Conservation (phyloP, 306 rosid genomes). For the Gleditsia sinensis region DNA sequence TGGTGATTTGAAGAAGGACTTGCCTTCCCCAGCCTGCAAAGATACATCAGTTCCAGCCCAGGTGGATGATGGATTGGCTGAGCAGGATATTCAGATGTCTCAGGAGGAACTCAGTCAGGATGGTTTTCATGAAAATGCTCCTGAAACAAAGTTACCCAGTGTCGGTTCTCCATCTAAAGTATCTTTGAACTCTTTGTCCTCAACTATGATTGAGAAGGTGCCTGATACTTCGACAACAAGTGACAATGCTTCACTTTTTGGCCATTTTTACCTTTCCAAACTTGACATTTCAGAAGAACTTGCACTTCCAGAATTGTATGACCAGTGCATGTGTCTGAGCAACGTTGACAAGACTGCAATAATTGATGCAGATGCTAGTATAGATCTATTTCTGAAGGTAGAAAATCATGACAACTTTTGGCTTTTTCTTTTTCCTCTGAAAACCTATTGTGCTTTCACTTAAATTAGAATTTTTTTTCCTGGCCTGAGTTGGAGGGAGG, state of each 20-base stretch:
- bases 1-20: constrained; percentile 69
- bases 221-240: constrained; percentile 43
- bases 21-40: constrained; percentile 69
- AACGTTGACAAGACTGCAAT: constrained; percentile 48
- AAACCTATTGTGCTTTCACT: background rate
- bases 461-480: background rate
- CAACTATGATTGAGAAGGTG: constrained; percentile 47
- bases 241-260: constrained; percentile 52
- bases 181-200: constrained; percentile 43
- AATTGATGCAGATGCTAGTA: constrained; percentile 47
- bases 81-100: constrained; percentile 54
- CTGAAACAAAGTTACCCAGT: constrained; percentile 57
- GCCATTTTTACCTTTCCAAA: constrained; percentile 81
- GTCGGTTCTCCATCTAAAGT: constrained; percentile 60
- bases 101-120: constrained; percentile 53
- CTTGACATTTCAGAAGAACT: constrained; percentile 82
- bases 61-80: constrained; percentile 55
- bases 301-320: constrained; percentile 65
- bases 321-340: constrained; percentile 64
- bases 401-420: constrained; percentile 11
- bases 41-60: constrained; percentile 58
- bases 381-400: constrained; percentile 65
- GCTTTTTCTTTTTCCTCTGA: background rate
- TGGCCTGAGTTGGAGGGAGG: background rate
- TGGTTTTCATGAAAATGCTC: constrained; percentile 49